Percentiles rank a stretch among this genome's conserved stretches.
Conservation (phyloP, 441 rosid genomes). For the Eruca vesicaria region DNA sequence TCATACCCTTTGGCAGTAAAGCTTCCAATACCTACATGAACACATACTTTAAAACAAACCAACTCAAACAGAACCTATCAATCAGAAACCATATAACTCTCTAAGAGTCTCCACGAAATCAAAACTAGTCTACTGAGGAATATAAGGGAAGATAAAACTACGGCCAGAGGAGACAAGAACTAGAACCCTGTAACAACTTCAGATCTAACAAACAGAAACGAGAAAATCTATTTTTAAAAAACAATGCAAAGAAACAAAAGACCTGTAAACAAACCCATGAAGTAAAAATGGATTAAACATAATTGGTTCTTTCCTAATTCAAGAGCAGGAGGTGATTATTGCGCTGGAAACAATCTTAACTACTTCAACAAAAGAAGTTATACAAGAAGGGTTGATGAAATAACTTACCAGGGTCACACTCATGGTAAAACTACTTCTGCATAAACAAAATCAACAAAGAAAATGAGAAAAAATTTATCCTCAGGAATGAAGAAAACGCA, state of each 20-base stretch:
- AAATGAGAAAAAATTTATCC: not conserved
- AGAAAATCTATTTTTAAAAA: too few relatives aligned
- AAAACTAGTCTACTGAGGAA: too few relatives aligned
- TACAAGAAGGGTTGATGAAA: not conserved
- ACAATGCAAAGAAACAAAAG: too few relatives aligned
- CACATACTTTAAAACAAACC: not conserved
- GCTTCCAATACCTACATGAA: slow-evolving; percentile 75
- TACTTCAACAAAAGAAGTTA: not conserved
- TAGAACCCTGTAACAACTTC: too few relatives aligned
- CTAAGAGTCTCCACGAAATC: too few relatives aligned
- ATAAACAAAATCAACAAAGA: not conserved
- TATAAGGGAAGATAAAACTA: not conserved
- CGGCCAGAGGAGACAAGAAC: not conserved
- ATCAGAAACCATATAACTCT: slow-evolving; percentile 9
- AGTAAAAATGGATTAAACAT: too few relatives aligned
- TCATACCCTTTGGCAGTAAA: slow-evolving; percentile 66
- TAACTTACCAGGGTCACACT: slow-evolving; percentile 83
- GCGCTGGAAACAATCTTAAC: not conserved
- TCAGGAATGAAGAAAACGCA: not conserved
- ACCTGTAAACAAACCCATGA: too few relatives aligned
- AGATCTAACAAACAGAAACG: too few relatives aligned
- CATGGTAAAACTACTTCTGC: slow-evolving; percentile 70
- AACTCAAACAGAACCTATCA: slow-evolving; percentile 50
- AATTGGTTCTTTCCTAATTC: not conserved
- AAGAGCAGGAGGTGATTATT: too few relatives aligned